Conservation (phyloP, 2,329 filamentous ascomycete species). For the Colletotrichum camelliae region DNA sequence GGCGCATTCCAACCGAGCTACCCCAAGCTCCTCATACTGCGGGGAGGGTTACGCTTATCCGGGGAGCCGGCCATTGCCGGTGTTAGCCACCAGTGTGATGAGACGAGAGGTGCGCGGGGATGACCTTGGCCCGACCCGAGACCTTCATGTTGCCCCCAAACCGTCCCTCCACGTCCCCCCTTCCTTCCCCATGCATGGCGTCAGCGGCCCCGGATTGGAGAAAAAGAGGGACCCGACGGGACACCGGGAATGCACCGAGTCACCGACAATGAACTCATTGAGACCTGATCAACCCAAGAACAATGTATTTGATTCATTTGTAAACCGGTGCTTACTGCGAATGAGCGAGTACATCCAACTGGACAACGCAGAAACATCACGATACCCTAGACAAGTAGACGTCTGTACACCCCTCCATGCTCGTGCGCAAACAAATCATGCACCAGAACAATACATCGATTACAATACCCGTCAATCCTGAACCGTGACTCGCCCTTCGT, state of each 20-base stretch:
- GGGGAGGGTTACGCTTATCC: conserved; percentile 19
- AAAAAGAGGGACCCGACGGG: neutral
- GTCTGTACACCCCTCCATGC: neutral
- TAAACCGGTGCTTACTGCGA: neutral
- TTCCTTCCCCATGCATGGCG: neutral
- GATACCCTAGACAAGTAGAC: neutral
- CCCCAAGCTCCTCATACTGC: neutral
- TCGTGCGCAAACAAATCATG: neutral
- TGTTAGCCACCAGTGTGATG: conserved; percentile 23
- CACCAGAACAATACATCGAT: conserved; percentile 4
- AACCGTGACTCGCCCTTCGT: neutral
- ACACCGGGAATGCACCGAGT: neutral
- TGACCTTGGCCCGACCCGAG: neutral
- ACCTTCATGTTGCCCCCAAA: neutral
- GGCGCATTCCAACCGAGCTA: neutral
- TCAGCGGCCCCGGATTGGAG: conserved; percentile 8
- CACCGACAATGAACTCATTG: neutral
- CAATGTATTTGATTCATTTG: neutral
- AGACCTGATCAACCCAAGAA: neutral
- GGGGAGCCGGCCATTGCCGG: conserved; percentile 42
- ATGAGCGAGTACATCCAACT: neutral
- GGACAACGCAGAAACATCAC: neutral
- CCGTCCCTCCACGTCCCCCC: neutral
- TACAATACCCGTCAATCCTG: conserved; percentile 8
- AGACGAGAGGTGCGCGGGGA: neutral